These are phyloP conservation scores for Aspergillus novoparasiticus DNA, from an alignment of 2,329 filamentous ascomycete genomes.

Conservation along the genomic window DNA sequence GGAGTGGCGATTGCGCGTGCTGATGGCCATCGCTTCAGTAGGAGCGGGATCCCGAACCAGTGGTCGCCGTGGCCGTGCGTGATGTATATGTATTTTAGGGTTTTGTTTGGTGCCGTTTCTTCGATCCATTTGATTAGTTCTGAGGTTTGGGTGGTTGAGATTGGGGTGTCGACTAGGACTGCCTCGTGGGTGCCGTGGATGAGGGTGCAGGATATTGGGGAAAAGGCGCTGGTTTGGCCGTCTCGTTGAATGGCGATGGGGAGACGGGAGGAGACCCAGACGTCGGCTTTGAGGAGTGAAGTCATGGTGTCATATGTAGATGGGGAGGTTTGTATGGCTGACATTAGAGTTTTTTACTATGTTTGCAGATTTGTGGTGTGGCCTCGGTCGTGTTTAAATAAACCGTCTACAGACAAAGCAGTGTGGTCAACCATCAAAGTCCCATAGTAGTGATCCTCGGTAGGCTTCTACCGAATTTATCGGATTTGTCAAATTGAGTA, in stretches of 20 bases:
- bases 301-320: background rate
- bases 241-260: background rate
- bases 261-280: background rate
- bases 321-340: background rate
- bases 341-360: background rate
- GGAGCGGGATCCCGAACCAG: conserved; percentile 37
- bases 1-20: conserved; percentile 20
- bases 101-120: conserved; percentile 26
- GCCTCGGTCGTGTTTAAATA: background rate
- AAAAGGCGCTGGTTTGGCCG: background rate
- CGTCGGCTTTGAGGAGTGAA: background rate
- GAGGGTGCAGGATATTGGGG: conserved; percentile 23
- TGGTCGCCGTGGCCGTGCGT: conserved; percentile 50
- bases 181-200: conserved; percentile 33
- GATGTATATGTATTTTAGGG: conserved; percentile 42
- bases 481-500: background rate
- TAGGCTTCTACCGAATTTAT: background rate
- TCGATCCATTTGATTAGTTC: conserved; percentile 42
- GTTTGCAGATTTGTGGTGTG: accelerated
- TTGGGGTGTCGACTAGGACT: conserved; percentile 44
- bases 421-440: background rate
- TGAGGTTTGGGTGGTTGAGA: conserved; percentile 28
- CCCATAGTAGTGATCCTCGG: background rate
- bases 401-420: background rate
- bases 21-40: conserved; percentile 34